These are phyloP conservation scores for Eruca vesicaria DNA, from an alignment of 441 rosid genomes.

Conservation along the genomic window DNA sequence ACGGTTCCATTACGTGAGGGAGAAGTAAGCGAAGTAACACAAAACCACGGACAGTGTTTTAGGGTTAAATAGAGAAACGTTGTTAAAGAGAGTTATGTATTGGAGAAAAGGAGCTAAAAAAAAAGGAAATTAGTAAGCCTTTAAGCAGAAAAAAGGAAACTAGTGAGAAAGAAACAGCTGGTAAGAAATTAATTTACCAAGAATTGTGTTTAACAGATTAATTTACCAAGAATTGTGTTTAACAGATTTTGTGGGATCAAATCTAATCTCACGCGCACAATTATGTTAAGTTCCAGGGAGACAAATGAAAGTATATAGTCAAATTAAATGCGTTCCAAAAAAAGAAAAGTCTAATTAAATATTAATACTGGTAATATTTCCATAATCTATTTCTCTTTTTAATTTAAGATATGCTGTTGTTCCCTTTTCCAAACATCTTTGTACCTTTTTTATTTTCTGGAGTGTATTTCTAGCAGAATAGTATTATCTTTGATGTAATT, in stretches of 20 bases:
- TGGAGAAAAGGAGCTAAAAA: background rate
- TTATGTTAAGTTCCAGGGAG: background rate
- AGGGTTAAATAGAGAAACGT: background rate
- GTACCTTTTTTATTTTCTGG: background rate
- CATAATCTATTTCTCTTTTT: background rate
- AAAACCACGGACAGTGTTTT: slow-evolving; percentile 1
- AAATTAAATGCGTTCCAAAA: too few species aligned
- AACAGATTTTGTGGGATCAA: background rate
- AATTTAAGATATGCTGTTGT: background rate
- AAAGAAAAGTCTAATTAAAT: too few species aligned
- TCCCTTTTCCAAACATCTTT: background rate
- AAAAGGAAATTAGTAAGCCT: too few species aligned
- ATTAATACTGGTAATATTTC: background rate
- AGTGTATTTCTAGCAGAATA: background rate
- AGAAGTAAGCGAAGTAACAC: background rate
- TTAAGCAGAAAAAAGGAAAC: too few species aligned
- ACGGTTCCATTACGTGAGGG: background rate
- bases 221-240: background rate
- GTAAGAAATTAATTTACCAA: background rate
- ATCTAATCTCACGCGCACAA: background rate
- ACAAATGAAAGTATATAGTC: too few species aligned
- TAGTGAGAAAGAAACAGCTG: background rate
- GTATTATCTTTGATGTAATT: background rate
- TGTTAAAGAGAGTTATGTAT: background rate
- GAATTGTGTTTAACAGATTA: background rate